phyloP scores from a whole-genome alignment of 805 yeast species.

The Saccharomycopsis lassenensis region DNA sequence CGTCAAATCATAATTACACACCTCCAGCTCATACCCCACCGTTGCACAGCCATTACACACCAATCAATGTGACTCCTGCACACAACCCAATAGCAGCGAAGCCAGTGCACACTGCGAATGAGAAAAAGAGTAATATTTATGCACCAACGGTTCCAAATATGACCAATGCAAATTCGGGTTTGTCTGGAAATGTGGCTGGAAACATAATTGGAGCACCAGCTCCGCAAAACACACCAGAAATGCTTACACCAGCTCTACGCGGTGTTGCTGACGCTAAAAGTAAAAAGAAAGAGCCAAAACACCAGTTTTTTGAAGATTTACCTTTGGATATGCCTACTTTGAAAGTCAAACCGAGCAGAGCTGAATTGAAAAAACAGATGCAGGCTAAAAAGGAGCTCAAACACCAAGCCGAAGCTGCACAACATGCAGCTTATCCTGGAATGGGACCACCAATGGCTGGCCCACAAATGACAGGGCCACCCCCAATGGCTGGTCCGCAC shows the following conservation, averaged over 20 bases:
- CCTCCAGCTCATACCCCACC: too few relatives aligned
- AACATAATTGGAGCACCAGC: background rate
- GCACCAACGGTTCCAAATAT: background rate
- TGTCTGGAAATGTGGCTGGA: background rate
- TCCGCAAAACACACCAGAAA: background rate
- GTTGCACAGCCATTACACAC: too few relatives aligned
- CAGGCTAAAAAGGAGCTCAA: constrained; percentile 3
- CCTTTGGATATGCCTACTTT: constrained; percentile 5
- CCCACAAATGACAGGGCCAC: background rate
- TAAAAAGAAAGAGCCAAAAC: background rate
- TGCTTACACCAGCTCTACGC: background rate
- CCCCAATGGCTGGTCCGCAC: background rate
- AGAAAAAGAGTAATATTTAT: too few relatives aligned
- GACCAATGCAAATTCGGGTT: background rate
- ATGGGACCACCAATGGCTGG: background rate
- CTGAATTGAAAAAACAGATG: constrained; percentile 11
- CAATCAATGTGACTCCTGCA: background rate
- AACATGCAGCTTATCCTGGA: background rate
- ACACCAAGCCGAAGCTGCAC: constrained; percentile 1
- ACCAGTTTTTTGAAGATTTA: constrained; percentile 9
- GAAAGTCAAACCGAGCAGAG: constrained; percentile 2
- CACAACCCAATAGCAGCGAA: background rate
- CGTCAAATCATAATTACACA: background rate
- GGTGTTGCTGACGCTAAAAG: background rate
- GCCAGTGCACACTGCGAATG: background rate